phyloP scores from a whole-genome alignment of 371 early-diverging fungal genomes.

The Rhizopus microsporus region DNA sequence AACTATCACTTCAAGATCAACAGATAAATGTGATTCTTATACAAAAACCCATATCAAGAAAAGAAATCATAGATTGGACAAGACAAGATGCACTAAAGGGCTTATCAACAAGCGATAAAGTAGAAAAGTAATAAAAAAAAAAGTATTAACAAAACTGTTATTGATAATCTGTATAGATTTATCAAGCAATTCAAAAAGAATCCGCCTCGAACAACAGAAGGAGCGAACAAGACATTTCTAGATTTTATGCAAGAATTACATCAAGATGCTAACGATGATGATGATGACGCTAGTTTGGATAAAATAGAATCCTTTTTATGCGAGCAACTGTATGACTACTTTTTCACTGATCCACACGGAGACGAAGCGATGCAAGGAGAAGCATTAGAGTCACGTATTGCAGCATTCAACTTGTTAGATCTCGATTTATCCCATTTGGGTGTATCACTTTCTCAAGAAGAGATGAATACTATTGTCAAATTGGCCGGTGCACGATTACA shows the following conservation, averaged over 20 bases:
- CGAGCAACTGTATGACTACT: constrained; percentile 36
- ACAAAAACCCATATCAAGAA: constrained; percentile 45
- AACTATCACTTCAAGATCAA: constrained; percentile 31
- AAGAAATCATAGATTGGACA: constrained; percentile 41
- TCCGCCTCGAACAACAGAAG: constrained; percentile 30
- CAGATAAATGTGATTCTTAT: constrained; percentile 41
- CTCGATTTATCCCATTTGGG: constrained; percentile 61
- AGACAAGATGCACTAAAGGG: constrained; percentile 1
- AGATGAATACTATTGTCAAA: constrained; percentile 46
- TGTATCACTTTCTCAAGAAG: constrained; percentile 42
- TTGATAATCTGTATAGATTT: constrained; percentile 21
- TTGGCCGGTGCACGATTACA: constrained; percentile 52
- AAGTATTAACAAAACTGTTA: background rate
- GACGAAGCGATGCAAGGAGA: constrained; percentile 67
- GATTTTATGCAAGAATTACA: constrained; percentile 36
- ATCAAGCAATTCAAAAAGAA: constrained; percentile 33
- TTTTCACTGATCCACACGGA: constrained; percentile 30
- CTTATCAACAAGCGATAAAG: constrained; percentile 11
- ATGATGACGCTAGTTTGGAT: constrained; percentile 31
- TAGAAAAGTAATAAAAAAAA: constrained; percentile 11
- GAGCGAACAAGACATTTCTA: constrained; percentile 21
- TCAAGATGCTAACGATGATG: background rate
- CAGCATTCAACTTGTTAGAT: constrained; percentile 68
- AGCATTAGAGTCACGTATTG: constrained; percentile 67
- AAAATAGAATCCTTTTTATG: constrained; percentile 44